Base-by-base conservation (phyloP, 1,284 basidiomycete genomes). In the Anthracocystis setariae region DNA sequence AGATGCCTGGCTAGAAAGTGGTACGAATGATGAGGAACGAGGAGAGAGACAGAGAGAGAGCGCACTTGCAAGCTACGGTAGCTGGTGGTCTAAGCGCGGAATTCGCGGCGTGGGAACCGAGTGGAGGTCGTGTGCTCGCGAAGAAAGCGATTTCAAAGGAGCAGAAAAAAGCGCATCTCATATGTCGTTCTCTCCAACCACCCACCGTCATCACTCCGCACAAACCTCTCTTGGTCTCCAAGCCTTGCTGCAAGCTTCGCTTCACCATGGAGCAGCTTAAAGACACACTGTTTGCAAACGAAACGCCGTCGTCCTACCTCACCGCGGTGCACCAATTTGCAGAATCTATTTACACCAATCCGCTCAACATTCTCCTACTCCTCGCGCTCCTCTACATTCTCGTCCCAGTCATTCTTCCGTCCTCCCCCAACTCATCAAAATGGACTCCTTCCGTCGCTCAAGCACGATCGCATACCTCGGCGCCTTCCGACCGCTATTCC, bases 361-460 rank as follows among this genome's bases (percentile, higher is more conserved):
- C 78, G 12, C 68, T 79, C 57, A 79, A 79, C 56, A 42, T 74
- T 24, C 8, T 61, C 24, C 69, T 79, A 5, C 49, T 74, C 40
- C 37, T 60, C 7, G 49, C 72, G 12, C 43, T 76, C 39, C 39
- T 77, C 39, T 78, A 77, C 52, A 37, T 72, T 23, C 25, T 69
- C 42, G n/a, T 75, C 39, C 74, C 76, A 3, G 58, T 75, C 35
- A 33, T 79, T 20, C 62, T 59, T 1, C 76, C 76, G 1, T 50
- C 68, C 8, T 58, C 51, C 0, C 72, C 72, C 2, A n/a, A 45
- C 8, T 73, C 71, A 3, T 48, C 71, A 3, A 56, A 58, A 18
- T 73, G 66, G 62, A 72, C 74, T 20, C 57, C 71, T 12, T 60
- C 61, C 3, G 29, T 72, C 3, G 46, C 60, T 9, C 56, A 70